A percentile compares a stretch with the other conserved stretches of the same genome.
Evolutionary conservation across 306 rosid genomes (phyloP).

Genomic region (Pterocarpus santalinus): DNA sequence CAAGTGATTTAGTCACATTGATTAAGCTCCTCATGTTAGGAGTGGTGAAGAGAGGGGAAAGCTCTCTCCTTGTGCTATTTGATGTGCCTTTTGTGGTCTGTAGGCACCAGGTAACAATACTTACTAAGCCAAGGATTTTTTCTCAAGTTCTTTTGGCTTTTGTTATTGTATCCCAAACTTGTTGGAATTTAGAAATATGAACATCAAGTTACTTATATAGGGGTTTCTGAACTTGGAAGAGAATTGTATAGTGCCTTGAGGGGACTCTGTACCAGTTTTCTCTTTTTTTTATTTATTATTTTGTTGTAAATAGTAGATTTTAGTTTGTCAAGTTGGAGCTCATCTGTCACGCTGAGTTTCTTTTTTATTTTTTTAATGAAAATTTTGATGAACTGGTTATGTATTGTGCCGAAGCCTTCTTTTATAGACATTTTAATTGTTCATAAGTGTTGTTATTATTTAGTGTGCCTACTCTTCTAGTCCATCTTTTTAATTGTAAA

Average conservation of each 20-base stretch:
- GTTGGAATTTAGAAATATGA: constrained; percentile 31
- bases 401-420: constrained; percentile 11
- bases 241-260: constrained; percentile 34
- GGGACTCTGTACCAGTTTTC: constrained; percentile 2
- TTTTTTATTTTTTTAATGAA: not conserved
- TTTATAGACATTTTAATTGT: constrained; percentile 26
- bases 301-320: constrained; percentile 24
- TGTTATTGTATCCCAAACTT: constrained; percentile 11
- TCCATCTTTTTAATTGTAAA: constrained; percentile 8
- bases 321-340: not conserved
- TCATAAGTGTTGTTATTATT: constrained; percentile 37
- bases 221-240: constrained; percentile 38
- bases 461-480: constrained; percentile 11
- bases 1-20: constrained; percentile 16
- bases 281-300: constrained; percentile 1
- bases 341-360: not conserved
- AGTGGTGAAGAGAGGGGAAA: not conserved
- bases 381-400: constrained; percentile 35
- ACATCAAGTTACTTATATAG: constrained; percentile 29
- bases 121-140: constrained; percentile 42
- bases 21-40: not conserved
- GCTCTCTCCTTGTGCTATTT: not conserved
- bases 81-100: constrained; percentile 4
- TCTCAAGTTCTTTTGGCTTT: constrained; percentile 28
- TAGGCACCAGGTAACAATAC: constrained; percentile 18